Conservation (phyloP, 2,329 filamentous ascomycete genomes). For the Aureobasidium sp. region DNA sequence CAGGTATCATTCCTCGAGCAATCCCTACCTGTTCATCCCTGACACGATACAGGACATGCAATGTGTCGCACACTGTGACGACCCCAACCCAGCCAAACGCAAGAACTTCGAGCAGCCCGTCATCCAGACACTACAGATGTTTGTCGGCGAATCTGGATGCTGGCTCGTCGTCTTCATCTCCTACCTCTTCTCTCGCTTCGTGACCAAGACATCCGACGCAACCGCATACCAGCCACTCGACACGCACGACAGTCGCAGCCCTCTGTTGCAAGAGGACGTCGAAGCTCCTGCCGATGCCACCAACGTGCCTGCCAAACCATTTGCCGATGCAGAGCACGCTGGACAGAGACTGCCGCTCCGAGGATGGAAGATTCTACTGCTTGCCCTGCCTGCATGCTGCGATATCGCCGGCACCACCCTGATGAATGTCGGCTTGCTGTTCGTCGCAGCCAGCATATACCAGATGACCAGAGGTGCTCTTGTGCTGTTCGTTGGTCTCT, state of each 20-base stretch:
- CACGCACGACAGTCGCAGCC: slow-evolving; percentile 12
- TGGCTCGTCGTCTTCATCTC: slow-evolving; percentile 80
- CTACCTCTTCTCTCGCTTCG: slow-evolving; percentile 53
- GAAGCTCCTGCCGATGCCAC: slow-evolving; percentile 28
- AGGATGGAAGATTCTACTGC: slow-evolving; percentile 64
- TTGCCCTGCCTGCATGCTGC: slow-evolving; percentile 82
- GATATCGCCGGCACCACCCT: slow-evolving; percentile 93
- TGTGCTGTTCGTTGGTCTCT: slow-evolving; percentile 90
- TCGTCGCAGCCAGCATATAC: slow-evolving; percentile 93
- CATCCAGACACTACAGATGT: slow-evolving; percentile 95
- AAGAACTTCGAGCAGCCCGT: slow-evolving; percentile 88
- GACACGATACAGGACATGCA: slow-evolving; percentile 68
- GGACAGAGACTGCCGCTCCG: slow-evolving; percentile 49
- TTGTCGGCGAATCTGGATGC: slow-evolving; percentile 90
- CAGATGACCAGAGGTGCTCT: slow-evolving; percentile 96
- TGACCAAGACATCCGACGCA: neutral
- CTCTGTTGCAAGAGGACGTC: slow-evolving; percentile 7
- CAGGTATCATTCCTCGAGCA: slow-evolving; percentile 52
- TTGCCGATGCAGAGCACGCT: slow-evolving; percentile 32
- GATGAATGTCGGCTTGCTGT: slow-evolving; percentile 92
- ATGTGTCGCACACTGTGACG: slow-evolving; percentile 85
- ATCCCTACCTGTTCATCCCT: neutral
- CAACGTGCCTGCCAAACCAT: slow-evolving; percentile 45
- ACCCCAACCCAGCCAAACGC: slow-evolving; percentile 57
- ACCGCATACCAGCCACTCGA: slow-evolving; percentile 16